Evolutionary conservation across 345 rosid genomes (phyloP), one percentile per base, ranked within the genome.

Genomic region (Raphanus raphanistrum): DNA sequence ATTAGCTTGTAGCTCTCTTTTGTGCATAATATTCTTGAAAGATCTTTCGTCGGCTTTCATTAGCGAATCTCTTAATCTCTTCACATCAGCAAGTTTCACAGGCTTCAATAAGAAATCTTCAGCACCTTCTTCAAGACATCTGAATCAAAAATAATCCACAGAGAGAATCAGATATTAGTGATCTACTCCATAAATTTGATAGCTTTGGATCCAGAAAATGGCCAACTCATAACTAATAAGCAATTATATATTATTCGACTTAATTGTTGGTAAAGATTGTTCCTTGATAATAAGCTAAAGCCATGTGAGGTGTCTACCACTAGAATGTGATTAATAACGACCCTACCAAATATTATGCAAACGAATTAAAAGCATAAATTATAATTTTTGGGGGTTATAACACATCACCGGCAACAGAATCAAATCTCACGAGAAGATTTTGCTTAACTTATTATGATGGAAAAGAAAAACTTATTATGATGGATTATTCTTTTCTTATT

Each of bases 61-160:
- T 64, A 93, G n/a, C 71, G 76, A 87, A 35, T 88, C 87, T 72
- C 80, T 91, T 66, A 93, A 66, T 57, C 95, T 79, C 83, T 80
- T 78, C 17, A 93, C 93, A 50, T 93, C 98, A 1, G 92, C 81
- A 8, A 87, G 76, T 76, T 87, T 87, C 52, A 93, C 93, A 0
- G 98, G 98, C 83, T 93, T 93, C 26, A 92, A 70, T 8, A 93
- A 59, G 78, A 84, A 93, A 29, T 93, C 97, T 83, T 93, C 98
- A 38, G 97, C 98, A 2, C 97, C 98, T 88, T 91, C 95, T 78
- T 91, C 98, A 78, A 92, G 86, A 79, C 97, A 92, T 72, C 96
- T 92, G 83, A 57, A 71, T 21, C 4, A 15, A 9, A n/a, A 38
- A 6, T 15, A 52, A 50, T 12, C 54, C 57, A 5, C 57, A 21